These are phyloP conservation scores for Cryptosporidium baileyi DNA, from an alignment of 169 alveolate genomes.

Conservation along the genomic window DNA sequence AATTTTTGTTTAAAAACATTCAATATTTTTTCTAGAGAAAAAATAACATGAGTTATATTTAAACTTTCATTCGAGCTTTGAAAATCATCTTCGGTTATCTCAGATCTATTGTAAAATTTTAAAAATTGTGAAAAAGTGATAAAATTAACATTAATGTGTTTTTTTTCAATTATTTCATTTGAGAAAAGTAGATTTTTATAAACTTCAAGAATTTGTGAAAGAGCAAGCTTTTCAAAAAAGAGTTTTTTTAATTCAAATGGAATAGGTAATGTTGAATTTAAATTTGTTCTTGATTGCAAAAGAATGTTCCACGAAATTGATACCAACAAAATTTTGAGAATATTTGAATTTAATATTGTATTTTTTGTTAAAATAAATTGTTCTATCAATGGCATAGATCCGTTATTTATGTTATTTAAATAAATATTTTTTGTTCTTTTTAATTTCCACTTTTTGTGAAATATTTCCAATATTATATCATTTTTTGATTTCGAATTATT, in stretches of 20 bases:
- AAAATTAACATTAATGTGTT: neutral
- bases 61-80: neutral
- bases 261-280: neutral
- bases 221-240: neutral
- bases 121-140: neutral
- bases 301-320: neutral
- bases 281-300: neutral
- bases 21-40: conserved; percentile 14
- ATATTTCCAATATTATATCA: conserved; percentile 51
- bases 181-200: neutral
- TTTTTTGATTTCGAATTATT: conserved; percentile 3
- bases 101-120: neutral
- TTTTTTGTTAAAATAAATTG: neutral
- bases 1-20: neutral
- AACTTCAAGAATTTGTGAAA: neutral
- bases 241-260: neutral
- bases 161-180: neutral
- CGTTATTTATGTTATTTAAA: neutral
- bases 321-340: neutral
- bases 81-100: neutral
- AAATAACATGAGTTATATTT: neutral
- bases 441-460: conserved; percentile 24
- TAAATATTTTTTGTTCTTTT: neutral
- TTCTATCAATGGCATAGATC: neutral
- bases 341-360: neutral